A percentile compares a stretch with the other conserved stretches of the same genome.
phyloP scores from a whole-genome alignment of 257 asterid species.

The Nyctanthes arbortristis region DNA sequence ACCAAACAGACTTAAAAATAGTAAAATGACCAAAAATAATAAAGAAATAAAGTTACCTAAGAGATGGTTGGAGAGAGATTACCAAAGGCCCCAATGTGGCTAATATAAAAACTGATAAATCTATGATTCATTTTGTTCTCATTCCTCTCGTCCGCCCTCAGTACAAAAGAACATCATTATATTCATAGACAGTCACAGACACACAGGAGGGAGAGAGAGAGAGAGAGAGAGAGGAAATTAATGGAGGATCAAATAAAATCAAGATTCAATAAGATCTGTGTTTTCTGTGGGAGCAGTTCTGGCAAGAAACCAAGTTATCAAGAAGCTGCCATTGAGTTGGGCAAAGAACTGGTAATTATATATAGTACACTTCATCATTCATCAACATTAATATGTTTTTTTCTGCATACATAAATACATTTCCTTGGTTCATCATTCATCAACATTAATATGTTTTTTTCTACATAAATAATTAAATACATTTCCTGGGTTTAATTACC shows the following conservation, averaged over 20 bases:
- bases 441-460: not conserved
- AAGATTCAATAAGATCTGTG: conserved; percentile 76
- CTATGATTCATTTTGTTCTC: conserved; percentile 22
- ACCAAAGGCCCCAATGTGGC: conserved; percentile 11
- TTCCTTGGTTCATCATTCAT: not conserved
- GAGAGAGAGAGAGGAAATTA: too few species aligned
- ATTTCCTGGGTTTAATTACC: too few species aligned
- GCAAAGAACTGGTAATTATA: conserved; percentile 66
- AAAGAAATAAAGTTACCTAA: not conserved
- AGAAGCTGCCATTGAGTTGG: conserved; percentile 82
- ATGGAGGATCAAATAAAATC: conserved; percentile 62
- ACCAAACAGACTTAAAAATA: not conserved
- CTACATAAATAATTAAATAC: too few species aligned
- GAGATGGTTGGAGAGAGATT: conserved; percentile 17
- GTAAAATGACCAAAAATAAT: not conserved
- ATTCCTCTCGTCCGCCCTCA: conserved; percentile 15
- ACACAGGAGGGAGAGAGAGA: not conserved
- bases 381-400: not conserved
- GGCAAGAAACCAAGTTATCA: conserved; percentile 84
- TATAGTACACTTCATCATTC: not conserved
- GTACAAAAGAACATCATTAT: conserved; percentile 18
- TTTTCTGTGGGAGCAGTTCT: conserved; percentile 84
- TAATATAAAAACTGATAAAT: conserved; percentile 15
- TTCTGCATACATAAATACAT: too few species aligned
- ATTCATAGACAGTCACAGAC: conserved; percentile 10